Evolutionary conservation across 306 rosid species (phyloP), one percentile per base, ranked within the genome.

Genomic region (Prosopis cineraria): DNA sequence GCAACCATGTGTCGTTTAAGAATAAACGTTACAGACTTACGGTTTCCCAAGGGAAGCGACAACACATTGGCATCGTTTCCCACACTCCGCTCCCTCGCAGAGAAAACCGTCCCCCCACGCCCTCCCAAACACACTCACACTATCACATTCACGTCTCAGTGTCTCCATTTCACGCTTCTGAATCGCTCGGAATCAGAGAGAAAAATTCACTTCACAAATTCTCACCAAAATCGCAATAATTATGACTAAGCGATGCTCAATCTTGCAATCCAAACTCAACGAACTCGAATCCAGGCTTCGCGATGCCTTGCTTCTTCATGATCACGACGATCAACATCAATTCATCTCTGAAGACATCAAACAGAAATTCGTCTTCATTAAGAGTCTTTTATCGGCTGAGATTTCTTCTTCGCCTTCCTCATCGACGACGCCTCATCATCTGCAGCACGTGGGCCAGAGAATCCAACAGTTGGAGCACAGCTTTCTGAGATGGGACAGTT

Each of bases 341-440:
- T 7, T 3, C 3, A 33, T 48, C 20, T 25, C 72, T 5, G 39
- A 56, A 3, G 88, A 85, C 2, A 72, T 88, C 6, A 68, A 72
- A 11, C 81, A 87, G 5, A 85, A 74, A 50, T 2, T 85, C 16
- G 74, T 0, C 10, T 92, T 92, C 69, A 2, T 84, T 1, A 13
- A 37, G 31, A 87, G 29, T 0, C 69, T 92, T 2, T 30, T 84
- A 8, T n/a, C 67, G 3, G 87, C 95, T 4, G 93, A 92, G 83
- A 50, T 76, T 4, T 34, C 84, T 0, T 85, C 88, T 65, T 65
- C 70, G 5, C 68, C 59, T n/a, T 81, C 88, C 3, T 3, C 87
- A 29, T 10, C 62, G 31, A 9, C 62, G 31, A 70, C 70, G 16
- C 85, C 81, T 11, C 73, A 62, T 52, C 80, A 81, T 36, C 52